Evolutionary conservation across 192 early-diverging fungal species (phyloP).

Genomic region (Coemansia aciculifera): DNA sequence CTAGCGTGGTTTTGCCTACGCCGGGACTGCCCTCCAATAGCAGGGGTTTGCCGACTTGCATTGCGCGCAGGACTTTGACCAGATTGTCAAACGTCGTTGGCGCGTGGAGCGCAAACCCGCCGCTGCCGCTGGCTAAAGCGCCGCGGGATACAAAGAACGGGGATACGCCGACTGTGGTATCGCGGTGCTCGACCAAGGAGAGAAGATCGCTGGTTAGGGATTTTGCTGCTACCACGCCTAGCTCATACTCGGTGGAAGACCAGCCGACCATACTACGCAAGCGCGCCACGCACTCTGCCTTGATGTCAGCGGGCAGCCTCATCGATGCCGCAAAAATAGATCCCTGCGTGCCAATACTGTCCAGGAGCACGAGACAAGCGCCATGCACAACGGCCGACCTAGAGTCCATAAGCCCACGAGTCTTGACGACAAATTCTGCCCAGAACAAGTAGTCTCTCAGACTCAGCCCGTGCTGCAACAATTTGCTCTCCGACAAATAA

Average conservation of each 20-base stretch:
- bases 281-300: constrained; percentile 45
- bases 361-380: constrained; percentile 86
- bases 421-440: constrained; percentile 78
- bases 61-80: constrained; percentile 79
- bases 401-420: constrained; percentile 53
- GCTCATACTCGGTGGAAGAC: background rate
- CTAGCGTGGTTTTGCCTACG: constrained; percentile 93
- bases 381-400: constrained; percentile 76
- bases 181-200: constrained; percentile 2
- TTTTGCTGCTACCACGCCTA: constrained; percentile 38
- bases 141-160: constrained; percentile 76
- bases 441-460: constrained; percentile 93
- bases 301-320: constrained; percentile 24
- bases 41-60: constrained; percentile 90
- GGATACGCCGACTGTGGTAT: constrained; percentile 64
- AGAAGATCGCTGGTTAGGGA: background rate
- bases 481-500: constrained; percentile 59
- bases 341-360: constrained; percentile 86
- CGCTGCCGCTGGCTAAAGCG: constrained; percentile 11
- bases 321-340: constrained; percentile 15
- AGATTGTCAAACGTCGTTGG: constrained; percentile 90
- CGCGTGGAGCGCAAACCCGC: constrained; percentile 83
- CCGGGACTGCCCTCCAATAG: constrained; percentile 97
- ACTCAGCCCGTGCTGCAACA: constrained; percentile 59
- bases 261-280: constrained; percentile 50